Percentiles rank a stretch among this genome's conserved stretches.
These are phyloP conservation scores for Neolentinus lepideus DNA, from an alignment of 1,284 basidiomycete species.

Conservation along the genomic window DNA sequence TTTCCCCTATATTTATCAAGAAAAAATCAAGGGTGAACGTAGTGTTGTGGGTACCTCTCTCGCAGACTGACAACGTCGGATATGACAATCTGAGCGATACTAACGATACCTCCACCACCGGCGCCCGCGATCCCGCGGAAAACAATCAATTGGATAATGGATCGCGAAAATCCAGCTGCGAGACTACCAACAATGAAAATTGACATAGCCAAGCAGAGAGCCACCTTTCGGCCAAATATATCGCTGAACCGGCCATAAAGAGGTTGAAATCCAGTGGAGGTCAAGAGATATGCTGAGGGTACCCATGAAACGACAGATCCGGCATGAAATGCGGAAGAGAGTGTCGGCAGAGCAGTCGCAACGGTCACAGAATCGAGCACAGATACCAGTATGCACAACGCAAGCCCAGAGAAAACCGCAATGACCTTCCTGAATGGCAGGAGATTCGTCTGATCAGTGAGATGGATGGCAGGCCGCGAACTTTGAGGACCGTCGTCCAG, in stretches of 20 bases:
- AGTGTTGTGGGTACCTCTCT: conserved; percentile 35
- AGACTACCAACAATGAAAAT: conserved; percentile 61
- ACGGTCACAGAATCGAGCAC: conserved; percentile 61
- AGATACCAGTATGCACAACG: conserved; percentile 50
- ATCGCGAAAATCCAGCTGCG: conserved; percentile 50
- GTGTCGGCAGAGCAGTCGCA: conserved; percentile 63
- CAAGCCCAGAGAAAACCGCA: conserved; percentile 53
- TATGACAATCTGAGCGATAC: conserved; percentile 59
- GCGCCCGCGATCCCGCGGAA: conserved; percentile 64
- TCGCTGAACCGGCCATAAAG: conserved; percentile 66
- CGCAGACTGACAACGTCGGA: conserved; percentile 57
- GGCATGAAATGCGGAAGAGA: conserved; percentile 61
- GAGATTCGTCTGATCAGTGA: conserved; percentile 75
- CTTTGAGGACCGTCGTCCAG: too few species aligned
- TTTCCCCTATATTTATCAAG: conserved; percentile 36
- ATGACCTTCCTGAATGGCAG: conserved; percentile 63
- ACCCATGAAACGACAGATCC: conserved; percentile 68
- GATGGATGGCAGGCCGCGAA: not conserved
- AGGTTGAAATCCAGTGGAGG: conserved; percentile 57
- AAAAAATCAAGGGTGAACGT: not conserved
- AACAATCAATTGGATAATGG: conserved; percentile 66
- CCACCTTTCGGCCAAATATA: conserved; percentile 69
- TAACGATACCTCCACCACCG: conserved; percentile 62
- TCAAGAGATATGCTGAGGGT: conserved; percentile 57
- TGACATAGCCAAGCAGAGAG: conserved; percentile 49